Evolutionary conservation across 345 rosid genomes (phyloP).

Genomic region (Eucalyptus guilfoylei): DNA sequence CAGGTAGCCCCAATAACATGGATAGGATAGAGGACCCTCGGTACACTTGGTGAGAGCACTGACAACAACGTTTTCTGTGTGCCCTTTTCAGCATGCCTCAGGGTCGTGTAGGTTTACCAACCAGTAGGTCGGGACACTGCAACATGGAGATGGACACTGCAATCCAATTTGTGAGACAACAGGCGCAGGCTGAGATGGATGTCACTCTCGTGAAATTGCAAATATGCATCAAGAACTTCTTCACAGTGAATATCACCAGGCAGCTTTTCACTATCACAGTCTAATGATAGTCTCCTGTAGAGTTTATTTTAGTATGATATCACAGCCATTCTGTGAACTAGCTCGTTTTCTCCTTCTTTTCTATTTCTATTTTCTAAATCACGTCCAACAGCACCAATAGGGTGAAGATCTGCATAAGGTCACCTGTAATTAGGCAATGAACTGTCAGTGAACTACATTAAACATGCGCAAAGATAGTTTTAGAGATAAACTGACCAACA

Average conservation of each 20-base stretch:
- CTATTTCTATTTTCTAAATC: background rate
- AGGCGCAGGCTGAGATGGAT: background rate
- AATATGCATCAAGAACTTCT: background rate
- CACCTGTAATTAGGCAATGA: background rate
- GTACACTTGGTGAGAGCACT: background rate
- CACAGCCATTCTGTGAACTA: background rate
- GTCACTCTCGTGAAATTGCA: background rate
- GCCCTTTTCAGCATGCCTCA: background rate
- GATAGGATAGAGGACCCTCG: background rate
- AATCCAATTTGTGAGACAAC: background rate
- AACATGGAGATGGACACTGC: background rate
- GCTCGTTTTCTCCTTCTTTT: background rate
- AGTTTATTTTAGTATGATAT: background rate
- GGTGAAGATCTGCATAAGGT: background rate
- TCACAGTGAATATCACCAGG: background rate
- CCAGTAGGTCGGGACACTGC: background rate
- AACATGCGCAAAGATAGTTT: background rate
- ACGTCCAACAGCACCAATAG: background rate
- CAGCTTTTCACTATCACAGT: background rate
- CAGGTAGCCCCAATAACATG: background rate
- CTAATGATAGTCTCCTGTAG: background rate
- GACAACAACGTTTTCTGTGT: background rate
- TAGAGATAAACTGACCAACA: background rate
- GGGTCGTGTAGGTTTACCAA: background rate
- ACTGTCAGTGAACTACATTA: background rate